These are phyloP conservation scores for Pelargonium nanum DNA, from an alignment of 345 rosid genomes.

Conservation along the genomic window DNA sequence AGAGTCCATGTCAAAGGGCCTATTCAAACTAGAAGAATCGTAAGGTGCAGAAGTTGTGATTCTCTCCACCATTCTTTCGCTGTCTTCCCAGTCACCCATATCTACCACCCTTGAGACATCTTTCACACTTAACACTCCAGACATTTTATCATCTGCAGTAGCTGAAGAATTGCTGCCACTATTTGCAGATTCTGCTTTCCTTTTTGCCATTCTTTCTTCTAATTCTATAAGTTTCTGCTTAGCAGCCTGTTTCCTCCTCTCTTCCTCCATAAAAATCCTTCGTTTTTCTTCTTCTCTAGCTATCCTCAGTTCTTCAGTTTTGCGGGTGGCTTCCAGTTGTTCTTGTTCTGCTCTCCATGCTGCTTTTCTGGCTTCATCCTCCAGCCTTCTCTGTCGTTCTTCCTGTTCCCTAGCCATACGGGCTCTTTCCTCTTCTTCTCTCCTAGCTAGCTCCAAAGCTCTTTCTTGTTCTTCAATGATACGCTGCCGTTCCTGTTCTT, in stretches of 20 bases:
- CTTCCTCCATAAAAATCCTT: conserved; percentile 75
- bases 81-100: conserved; percentile 77
- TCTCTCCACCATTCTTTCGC: conserved; percentile 87
- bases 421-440: conserved; percentile 84
- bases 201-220: conserved; percentile 86
- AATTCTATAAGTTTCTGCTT: conserved; percentile 87
- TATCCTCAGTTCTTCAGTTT: conserved; percentile 73
- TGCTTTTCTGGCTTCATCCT: conserved; percentile 85
- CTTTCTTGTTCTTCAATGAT: conserved; percentile 76
- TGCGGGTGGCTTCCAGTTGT: conserved; percentile 51
- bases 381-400: conserved; percentile 57
- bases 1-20: conserved; percentile 43
- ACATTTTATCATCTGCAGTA: conserved; percentile 38
- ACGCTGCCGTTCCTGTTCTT: conserved; percentile 76
- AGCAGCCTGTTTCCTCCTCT: conserved; percentile 94
- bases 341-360: conserved; percentile 90
- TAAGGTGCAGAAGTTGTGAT: conserved; percentile 63
- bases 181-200: conserved; percentile 50
- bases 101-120: conserved; percentile 31
- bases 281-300: conserved; percentile 88
- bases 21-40: conserved; percentile 48
- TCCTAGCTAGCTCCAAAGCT: conserved; percentile 65
- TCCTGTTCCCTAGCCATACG: conserved; percentile 72
- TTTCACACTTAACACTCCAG: conserved; percentile 36
- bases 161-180: conserved; percentile 35